Percentiles rank a stretch among this genome's conserved stretches.
phyloP scores from a whole-genome alignment of 2,329 filamentous ascomycete species.

The Nigrospora sphaerica region DNA sequence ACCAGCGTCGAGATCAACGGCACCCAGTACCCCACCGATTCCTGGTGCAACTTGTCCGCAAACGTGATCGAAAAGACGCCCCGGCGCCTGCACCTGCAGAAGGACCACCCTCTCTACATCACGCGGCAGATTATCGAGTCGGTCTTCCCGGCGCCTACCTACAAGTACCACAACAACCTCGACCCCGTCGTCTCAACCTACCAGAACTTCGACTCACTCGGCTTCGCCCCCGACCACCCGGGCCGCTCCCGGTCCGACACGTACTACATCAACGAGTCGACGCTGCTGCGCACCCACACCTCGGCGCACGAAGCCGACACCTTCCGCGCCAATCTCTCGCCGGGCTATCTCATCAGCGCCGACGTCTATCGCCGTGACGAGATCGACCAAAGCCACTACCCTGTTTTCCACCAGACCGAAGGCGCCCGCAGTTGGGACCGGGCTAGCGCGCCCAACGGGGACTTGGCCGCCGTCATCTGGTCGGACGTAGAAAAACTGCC shows the following conservation, averaged over 20 bases:
- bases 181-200: constrained; percentile 76
- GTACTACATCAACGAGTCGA: constrained; percentile 84
- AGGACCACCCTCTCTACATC: constrained; percentile 83
- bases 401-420: constrained; percentile 98
- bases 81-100: constrained; percentile 80
- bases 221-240: constrained; percentile 81
- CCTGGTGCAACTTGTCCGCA: constrained; percentile 77
- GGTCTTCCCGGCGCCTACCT: constrained; percentile 68
- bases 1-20: constrained; percentile 51
- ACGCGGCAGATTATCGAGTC: constrained; percentile 90
- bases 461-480: constrained; percentile 59
- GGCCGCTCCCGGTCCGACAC: constrained; percentile 85
- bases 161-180: constrained; percentile 69
- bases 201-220: constrained; percentile 96
- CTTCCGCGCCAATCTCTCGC: constrained; percentile 63
- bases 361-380: constrained; percentile 96
- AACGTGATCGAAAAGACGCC: constrained; percentile 69
- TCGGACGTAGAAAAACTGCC: constrained; percentile 66
- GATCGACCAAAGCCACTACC: constrained; percentile 91
- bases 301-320: constrained; percentile 85
- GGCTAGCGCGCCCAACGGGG: constrained; percentile 44
- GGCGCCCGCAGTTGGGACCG: constrained; percentile 86
- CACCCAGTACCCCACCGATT: constrained; percentile 59
- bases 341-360: constrained; percentile 84
- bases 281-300: constrained; percentile 86